Percentiles rank a stretch among this genome's conserved stretches.
phyloP scores from a whole-genome alignment of 306 rosid species.

The Medicago lupulina region DNA sequence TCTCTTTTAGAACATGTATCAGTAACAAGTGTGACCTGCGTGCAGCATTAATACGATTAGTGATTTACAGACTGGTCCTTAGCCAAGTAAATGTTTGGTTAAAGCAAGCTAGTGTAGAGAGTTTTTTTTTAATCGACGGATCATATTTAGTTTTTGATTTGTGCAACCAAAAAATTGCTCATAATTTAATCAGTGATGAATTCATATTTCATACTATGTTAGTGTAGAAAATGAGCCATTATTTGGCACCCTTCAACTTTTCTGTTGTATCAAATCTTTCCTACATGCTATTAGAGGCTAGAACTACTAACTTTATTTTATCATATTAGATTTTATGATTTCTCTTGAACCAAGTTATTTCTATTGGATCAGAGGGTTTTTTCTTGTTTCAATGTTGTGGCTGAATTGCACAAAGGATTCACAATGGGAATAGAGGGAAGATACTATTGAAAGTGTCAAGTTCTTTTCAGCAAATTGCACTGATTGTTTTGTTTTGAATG shows the following conservation, averaged over 20 bases:
- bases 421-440: not conserved
- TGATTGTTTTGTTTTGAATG: not conserved
- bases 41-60: not conserved
- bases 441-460: not conserved
- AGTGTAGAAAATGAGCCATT: not conserved
- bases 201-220: too few relatives aligned
- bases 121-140: not conserved
- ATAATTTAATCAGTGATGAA: not conserved
- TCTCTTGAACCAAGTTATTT: not conserved
- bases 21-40: not conserved
- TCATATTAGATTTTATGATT: not conserved
- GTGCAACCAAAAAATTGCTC: not conserved
- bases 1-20: not conserved
- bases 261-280: not conserved
- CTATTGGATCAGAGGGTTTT: not conserved
- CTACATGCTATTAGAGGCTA: not conserved
- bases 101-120: not conserved
- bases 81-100: not conserved
- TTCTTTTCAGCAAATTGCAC: not conserved
- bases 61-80: not conserved
- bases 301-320: not conserved
- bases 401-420: not conserved
- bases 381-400: not conserved
- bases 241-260: slow-evolving; percentile 4
- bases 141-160: not conserved